Evolutionary conservation across 1,139 yeast species (phyloP), one percentile per base, ranked within the genome.

Genomic region (Hansenula lynferdii): DNA sequence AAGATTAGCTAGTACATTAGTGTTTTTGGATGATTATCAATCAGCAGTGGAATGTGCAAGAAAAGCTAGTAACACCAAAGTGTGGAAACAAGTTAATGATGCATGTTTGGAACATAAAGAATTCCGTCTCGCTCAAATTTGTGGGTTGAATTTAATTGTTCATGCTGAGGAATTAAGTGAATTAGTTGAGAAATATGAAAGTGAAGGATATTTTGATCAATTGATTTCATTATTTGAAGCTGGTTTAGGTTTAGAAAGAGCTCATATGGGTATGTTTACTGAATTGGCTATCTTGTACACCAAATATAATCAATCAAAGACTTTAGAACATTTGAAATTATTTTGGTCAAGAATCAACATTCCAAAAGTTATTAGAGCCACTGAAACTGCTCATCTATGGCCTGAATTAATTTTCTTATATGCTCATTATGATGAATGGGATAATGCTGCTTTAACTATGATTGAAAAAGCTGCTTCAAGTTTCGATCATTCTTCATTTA

Each of bases 181-280:
- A 58, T 73, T 92, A 50, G 97, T 92, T 39, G 73, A 69, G 45
- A 85, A 85, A 53, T 92, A 92, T 60, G 97, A 92, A 67, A 72
- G 75, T 62, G 79, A 84, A 54, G 99, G 98, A 35, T 87, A 87
- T 67, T 89, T 90, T 66, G 85, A 80, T 49, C 96, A 94, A 68
- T 75, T 94, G 48, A 85, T 92, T 50, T 77, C 96, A 15, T 76
- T 92, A 56, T 87, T 92, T 57, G 98, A 92, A 67, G 94, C 89
- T 54, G 98, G 98, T 51, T 75, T 92, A 44, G 95, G 96, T 37
- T 76, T 92, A 54, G 99, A 92, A 70, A 85, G 98, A 62, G 98
- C 99, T 28, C 98, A 94, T 61, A 92, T 92, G 97, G 98, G 97
- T 55, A 92, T 92, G 97, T 92, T 94, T 62, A 92, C 99, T 10